Evolutionary conservation across 176 grass and related monocot species (phyloP).

Genomic region (Thinopyrum elongatum): DNA sequence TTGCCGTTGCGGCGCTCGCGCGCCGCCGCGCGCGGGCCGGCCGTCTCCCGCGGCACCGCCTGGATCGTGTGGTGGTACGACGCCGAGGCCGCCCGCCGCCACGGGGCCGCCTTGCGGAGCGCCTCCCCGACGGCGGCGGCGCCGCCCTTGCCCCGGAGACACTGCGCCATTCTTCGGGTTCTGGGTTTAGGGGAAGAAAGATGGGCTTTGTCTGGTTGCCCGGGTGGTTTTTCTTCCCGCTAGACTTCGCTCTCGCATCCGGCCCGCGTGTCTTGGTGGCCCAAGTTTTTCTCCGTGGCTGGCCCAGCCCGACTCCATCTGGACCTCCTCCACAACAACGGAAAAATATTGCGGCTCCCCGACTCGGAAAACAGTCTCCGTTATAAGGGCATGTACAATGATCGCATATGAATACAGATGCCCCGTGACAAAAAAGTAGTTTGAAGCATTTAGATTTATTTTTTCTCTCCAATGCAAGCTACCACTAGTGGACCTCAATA

Average conservation of each 20-base stretch:
- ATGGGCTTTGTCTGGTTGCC: neutral
- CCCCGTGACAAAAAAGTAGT: too few species aligned
- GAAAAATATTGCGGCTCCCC: too few species aligned
- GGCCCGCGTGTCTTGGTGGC: neutral
- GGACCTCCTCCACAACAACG: too few species aligned
- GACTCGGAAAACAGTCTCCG: neutral
- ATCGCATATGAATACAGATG: too few species aligned
- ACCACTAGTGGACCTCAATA: too few species aligned
- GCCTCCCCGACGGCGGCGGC: conserved; percentile 30
- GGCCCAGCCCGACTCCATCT: neutral
- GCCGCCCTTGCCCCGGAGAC: conserved; percentile 38
- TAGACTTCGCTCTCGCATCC: neutral
- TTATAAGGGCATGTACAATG: too few species aligned
- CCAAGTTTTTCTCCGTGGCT: neutral
- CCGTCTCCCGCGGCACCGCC: conserved; percentile 64
- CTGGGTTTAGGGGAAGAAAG: conserved; percentile 21
- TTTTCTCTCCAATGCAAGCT: too few species aligned
- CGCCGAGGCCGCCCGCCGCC: conserved; percentile 28
- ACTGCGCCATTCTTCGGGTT: conserved; percentile 57
- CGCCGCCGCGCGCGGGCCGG: conserved; percentile 49
- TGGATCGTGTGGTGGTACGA: conserved; percentile 82
- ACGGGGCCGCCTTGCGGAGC: conserved; percentile 27
- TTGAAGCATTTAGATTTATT: too few species aligned
- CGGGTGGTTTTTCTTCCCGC: neutral
- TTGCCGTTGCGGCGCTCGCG: conserved; percentile 68